phyloP scores from a whole-genome alignment of 2,329 filamentous ascomycete species.

The Acrocalymma vagum region DNA sequence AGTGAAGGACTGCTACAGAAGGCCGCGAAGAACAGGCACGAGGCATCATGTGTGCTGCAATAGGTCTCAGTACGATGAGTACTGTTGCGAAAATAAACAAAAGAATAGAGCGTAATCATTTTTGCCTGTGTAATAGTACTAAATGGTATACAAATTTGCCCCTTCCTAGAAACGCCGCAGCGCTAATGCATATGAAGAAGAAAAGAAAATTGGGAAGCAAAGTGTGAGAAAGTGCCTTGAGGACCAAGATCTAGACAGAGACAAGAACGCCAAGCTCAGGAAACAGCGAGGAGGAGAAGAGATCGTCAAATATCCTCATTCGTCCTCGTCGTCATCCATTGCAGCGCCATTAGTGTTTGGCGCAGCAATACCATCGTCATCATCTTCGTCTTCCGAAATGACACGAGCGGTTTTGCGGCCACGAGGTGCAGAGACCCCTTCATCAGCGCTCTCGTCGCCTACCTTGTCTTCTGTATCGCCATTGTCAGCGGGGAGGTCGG shows the following conservation, averaged over 20 bases:
- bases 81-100: no score
- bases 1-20: no score
- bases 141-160: slow-evolving; percentile 12
- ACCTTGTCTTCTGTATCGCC: slow-evolving; percentile 18
- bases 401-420: slow-evolving; percentile 38
- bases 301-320: slow-evolving; percentile 11
- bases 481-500: slow-evolving; percentile 25
- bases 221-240: not conserved
- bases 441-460: slow-evolving; percentile 31
- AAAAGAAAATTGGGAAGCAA: slow-evolving; percentile 13
- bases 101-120: no score
- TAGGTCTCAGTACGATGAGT: no score
- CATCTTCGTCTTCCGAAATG: slow-evolving; percentile 44
- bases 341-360: slow-evolving; percentile 30
- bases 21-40: no score
- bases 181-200: slow-evolving; percentile 27
- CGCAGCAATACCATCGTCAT: slow-evolving; percentile 30
- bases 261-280: slow-evolving; percentile 8
- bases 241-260: slow-evolving; percentile 6
- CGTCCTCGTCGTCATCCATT: slow-evolving; percentile 42
- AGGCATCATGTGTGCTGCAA: no score
- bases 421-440: slow-evolving; percentile 29
- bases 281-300: not conserved
- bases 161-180: slow-evolving; percentile 18
- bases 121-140: slow-evolving; percentile 6